Percentiles rank a stretch among this genome's conserved stretches.
These are phyloP conservation scores for Trametes punicea DNA, from an alignment of 768 basidiomycete genomes.

Conservation along the genomic window DNA sequence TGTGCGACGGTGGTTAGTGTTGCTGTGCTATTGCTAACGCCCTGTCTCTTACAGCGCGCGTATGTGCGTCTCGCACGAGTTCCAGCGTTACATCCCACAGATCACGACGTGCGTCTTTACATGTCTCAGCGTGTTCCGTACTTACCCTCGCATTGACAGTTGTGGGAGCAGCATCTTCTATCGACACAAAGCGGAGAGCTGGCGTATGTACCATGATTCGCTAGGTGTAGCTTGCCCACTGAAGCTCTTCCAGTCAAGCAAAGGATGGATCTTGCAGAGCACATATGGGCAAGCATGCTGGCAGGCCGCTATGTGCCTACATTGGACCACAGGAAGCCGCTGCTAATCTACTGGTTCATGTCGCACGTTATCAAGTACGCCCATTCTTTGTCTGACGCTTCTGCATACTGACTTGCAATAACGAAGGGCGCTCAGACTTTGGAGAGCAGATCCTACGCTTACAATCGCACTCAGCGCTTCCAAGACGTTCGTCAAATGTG, in stretches of 20 bases:
- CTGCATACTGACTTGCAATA: not conserved
- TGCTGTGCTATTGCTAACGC: not conserved
- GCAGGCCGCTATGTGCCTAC: constrained; percentile 47
- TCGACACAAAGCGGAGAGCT: constrained; percentile 23
- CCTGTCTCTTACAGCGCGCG: constrained; percentile 48
- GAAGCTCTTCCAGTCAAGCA: constrained; percentile 19
- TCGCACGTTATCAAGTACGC: constrained; percentile 55
- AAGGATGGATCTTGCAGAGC: not conserved
- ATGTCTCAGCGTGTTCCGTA: not conserved
- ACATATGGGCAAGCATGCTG: not conserved
- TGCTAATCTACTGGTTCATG: constrained; percentile 77
- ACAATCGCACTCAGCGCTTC: constrained; percentile 59
- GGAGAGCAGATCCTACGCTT: constrained; percentile 56
- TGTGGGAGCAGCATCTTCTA: constrained; percentile 20
- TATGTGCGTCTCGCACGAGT: constrained; percentile 67
- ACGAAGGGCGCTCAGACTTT: constrained; percentile 51
- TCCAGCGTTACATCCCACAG: constrained; percentile 59
- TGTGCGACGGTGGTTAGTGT: too few relatives aligned
- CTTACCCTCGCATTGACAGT: not conserved
- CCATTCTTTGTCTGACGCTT: not conserved
- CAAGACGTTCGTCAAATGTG: constrained; percentile 51
- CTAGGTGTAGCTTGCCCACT: constrained; percentile 23
- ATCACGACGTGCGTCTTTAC: constrained; percentile 44
- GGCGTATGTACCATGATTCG: constrained; percentile 15
- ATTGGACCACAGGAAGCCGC: constrained; percentile 56